Evolutionary conservation across 192 early-diverging fungal species (phyloP), one percentile per base, ranked within the genome.

Genomic region (Irineochytrium annulatum): DNA sequence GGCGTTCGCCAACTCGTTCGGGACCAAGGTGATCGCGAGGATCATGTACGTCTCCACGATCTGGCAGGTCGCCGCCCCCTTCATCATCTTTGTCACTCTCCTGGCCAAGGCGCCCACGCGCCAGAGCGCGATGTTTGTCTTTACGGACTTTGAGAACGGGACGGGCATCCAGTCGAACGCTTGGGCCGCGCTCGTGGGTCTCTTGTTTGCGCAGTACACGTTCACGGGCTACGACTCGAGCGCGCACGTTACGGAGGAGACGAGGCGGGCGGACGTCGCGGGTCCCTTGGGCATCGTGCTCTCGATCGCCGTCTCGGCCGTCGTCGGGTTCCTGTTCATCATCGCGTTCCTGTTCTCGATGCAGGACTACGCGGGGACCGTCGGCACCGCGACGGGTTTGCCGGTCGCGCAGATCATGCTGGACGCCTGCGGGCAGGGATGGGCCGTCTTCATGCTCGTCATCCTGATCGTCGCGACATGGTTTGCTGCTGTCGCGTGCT

Each of bases 231-330:
- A 65, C 57, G 74, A 76, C 41, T 41, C 72, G 13, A 46, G 46
- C 2, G 71, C 69, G 2, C 74, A 76, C 52, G 46, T 76, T 48
- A 48, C 69, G 26, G 74, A 76, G 52, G 74, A 76, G 44, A 74
- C 74, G 24, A 48, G 60, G 31, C 19, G 34, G 65, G 72, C 74
- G 3, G 26, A 37, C 33, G 53, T 60, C 24, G 59, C 55, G 11
- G 71, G 55, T 0, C 74, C 74, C 52, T 39, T 44, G n/a, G 74
- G 57, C 31, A 68, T 75, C 46, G 55, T 68, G 3, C 39, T 51
- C 19, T n/a, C 70, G 11, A 63, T 74, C 41, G 52, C 14, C 16
- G 52, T 41, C 34, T 55, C 62, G 24, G 26, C 60, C 20, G 11
- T 73, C 26, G 48, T 45, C 11, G 74, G 70, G 11, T 61, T 60